Evolutionary conservation across 129 eudicot species (phyloP), one percentile per base, ranked within the genome.

Genomic region (Scalesia atractyloides): DNA sequence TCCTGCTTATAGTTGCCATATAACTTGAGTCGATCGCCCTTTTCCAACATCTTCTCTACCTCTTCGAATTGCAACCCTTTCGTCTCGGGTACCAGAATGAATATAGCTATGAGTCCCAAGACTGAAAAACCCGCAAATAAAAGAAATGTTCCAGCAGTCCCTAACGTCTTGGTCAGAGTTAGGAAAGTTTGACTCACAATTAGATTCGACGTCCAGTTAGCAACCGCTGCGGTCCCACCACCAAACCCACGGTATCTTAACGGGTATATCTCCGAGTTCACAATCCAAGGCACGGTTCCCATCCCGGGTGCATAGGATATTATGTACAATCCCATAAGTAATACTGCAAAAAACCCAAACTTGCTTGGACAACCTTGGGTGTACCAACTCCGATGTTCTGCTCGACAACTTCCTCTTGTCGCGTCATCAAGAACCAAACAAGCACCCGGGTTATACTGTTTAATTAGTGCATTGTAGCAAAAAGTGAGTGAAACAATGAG

Each of bases 21-120:
- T 4, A 68, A 50, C 61, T 68, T 49, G 47, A 34, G 73, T 33
- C 41, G 57, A n/a, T 15, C 41, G 4, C 73, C 48, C 43, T 26
- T 50, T 4, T 66, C 68, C 22, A 87, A 59, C 85, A 87, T 57
- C 73, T 73, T 72, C 73, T 84, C 89, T 2, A 84, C 85, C 58
- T 87, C 89, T 62, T 87, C 89, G 33, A 87, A 81, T 0, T 81
- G 87, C 86, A 87, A 16, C 15, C 93, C 93, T 71, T 81, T 86
- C 1, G 92, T 83, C 56, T 87, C 89, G 0, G 87, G 92, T 15
- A 87, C 93, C 0, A 87, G 64, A 63, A 82, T 73, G 78, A 68
- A 84, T 43, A 87, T 84, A 48, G 49, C 69, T 7, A 84, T 53
- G 5, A 84, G 81, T 8, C 86, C 85, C 7, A 64, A 7, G 33